phyloP scores from a whole-genome alignment of 176 grass and related monocot genomes.

The Oryza officinalis region DNA sequence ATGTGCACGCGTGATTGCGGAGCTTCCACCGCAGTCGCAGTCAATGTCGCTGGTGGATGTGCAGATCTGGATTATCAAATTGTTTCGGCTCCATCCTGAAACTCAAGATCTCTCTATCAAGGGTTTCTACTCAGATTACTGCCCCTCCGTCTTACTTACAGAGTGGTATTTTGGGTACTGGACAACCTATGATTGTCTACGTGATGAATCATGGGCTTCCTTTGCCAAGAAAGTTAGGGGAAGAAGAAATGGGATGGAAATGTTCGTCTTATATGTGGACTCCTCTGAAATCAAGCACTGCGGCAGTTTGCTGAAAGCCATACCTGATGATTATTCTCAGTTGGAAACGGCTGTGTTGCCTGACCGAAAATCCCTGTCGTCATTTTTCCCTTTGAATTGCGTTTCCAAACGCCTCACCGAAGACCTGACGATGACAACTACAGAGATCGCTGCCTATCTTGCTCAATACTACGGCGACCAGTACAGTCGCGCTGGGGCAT shows the following conservation, averaged over 20 bases:
- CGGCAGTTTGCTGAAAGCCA: not conserved
- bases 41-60: conserved; percentile 34
- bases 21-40: not conserved
- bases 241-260: not conserved
- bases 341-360: conserved; percentile 13
- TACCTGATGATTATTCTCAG: conserved; percentile 5
- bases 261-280: conserved; percentile 25
- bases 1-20: not conserved
- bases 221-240: conserved; percentile 29
- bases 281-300: conserved; percentile 32
- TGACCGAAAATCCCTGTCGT: not conserved
- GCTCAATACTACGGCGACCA: not conserved
- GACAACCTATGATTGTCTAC: not conserved
- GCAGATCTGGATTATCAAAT: conserved; percentile 16
- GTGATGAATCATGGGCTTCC: not conserved
- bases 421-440: not conserved
- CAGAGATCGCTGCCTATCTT: not conserved
- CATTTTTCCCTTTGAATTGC: not conserved
- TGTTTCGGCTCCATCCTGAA: conserved; percentile 26
- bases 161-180: not conserved
- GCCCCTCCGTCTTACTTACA: not conserved
- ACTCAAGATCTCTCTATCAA: conserved; percentile 12
- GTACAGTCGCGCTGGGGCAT: not conserved
- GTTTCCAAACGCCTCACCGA: not conserved
- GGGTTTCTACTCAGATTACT: not conserved